Percentiles rank a stretch among this genome's conserved stretches.
These are phyloP conservation scores for Aspergillus niger DNA, from an alignment of 2,329 filamentous ascomycete genomes.

Conservation along the genomic window DNA sequence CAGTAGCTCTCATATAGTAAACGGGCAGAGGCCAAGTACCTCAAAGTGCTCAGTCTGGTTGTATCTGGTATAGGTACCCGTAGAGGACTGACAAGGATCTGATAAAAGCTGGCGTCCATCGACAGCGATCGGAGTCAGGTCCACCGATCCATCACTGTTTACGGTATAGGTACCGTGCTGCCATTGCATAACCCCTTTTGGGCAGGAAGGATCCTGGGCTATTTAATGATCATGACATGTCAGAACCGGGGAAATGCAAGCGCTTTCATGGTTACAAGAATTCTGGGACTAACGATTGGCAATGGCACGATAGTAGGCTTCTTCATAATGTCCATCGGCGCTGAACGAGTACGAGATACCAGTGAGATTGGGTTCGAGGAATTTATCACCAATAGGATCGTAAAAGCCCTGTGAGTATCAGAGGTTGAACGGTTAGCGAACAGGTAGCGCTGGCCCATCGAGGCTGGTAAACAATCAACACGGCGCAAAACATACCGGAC, in stretches of 20 bases:
- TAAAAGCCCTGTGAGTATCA: constrained; percentile 62
- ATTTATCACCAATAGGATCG: constrained; percentile 64
- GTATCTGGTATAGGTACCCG: constrained; percentile 64
- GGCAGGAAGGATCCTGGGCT: constrained; percentile 64
- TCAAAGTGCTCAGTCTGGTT: constrained; percentile 65
- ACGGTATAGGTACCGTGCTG: constrained; percentile 68
- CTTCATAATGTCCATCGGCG: constrained; percentile 66
- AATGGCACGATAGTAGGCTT: constrained; percentile 69
- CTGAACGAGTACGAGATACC: constrained; percentile 77
- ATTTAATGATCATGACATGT: constrained; percentile 13
- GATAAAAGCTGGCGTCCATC: constrained; percentile 70
- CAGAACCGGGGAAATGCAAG: constrained; percentile 13
- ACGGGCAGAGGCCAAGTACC: constrained; percentile 42
- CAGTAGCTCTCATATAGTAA: constrained; percentile 1
- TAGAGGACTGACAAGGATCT: constrained; percentile 61
- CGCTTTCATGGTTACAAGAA: neutral
- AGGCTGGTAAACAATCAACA: constrained; percentile 4
- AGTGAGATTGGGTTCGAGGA: constrained; percentile 66
- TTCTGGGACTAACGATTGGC: constrained; percentile 61
- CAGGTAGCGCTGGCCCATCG: neutral
- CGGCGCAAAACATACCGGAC: constrained; percentile 56
- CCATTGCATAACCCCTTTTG: constrained; percentile 69
- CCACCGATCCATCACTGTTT: constrained; percentile 59
- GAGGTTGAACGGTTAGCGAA: constrained; percentile 6
- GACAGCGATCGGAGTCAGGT: constrained; percentile 61